Conservation (phyloP, 164 flowering plant species). For the Taxillus chinensis region DNA sequence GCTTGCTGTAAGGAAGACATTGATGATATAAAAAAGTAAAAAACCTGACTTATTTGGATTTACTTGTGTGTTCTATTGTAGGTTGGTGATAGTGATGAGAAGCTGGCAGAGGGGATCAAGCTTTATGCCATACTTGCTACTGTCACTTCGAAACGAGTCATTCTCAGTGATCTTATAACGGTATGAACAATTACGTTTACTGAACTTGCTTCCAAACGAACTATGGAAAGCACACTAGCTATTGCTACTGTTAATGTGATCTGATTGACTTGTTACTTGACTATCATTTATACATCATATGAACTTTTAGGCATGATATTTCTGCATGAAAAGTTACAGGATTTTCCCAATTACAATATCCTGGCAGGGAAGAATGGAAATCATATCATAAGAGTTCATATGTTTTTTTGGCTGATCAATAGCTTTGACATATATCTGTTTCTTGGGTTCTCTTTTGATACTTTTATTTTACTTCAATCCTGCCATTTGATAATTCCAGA, state of each 20-base stretch:
- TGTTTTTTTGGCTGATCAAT: background rate
- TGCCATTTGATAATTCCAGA: background rate
- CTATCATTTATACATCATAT: background rate
- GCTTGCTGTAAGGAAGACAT: too few species aligned
- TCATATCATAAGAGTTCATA: background rate
- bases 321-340: background rate
- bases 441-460: background rate
- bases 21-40: too few species aligned
- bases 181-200: conserved; percentile 25
- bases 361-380: background rate
- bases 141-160: conserved; percentile 74
- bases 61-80: conserved; percentile 9
- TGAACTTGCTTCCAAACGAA: background rate
- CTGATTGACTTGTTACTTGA: background rate
- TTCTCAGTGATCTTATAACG: conserved; percentile 78
- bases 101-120: conserved; percentile 93
- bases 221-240: background rate
- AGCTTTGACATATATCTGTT: background rate
- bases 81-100: conserved; percentile 96
- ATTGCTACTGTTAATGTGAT: background rate
- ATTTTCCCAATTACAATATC: too few species aligned
- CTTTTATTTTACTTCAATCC: background rate
- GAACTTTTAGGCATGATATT: background rate
- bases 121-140: conserved; percentile 78
- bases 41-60: too few species aligned